Conservation (phyloP, 177 flowering plant species). For the Vitis hybrid region DNA sequence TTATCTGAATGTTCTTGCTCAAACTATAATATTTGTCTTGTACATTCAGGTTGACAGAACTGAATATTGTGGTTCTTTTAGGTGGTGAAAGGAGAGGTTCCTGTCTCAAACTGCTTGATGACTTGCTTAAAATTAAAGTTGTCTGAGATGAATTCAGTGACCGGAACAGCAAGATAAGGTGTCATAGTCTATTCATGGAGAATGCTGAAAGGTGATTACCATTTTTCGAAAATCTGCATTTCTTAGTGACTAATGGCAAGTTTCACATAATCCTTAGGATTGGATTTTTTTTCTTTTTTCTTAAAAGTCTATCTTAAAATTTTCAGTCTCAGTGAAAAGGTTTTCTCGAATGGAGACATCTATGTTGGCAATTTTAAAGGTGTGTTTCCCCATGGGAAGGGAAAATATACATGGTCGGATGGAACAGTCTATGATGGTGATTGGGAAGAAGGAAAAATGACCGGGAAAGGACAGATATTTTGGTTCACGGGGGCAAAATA, state of each 20-base stretch:
- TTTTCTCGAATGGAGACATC: slow-evolving; percentile 68
- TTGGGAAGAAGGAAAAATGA: slow-evolving; percentile 86
- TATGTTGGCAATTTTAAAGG: slow-evolving; percentile 62
- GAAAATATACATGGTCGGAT: slow-evolving; percentile 81
- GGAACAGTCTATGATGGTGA: slow-evolving; percentile 82
- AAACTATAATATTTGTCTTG: not conserved
- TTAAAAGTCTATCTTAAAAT: not conserved
- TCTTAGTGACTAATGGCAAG: not conserved
- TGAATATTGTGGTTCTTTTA: not conserved
- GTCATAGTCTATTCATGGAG: slow-evolving; percentile 12
- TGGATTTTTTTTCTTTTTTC: not conserved
- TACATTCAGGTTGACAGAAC: not conserved
- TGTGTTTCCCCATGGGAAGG: slow-evolving; percentile 71
- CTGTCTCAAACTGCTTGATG: slow-evolving; percentile 1
- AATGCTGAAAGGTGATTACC: slow-evolving; percentile 20
- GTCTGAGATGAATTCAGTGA: not conserved
- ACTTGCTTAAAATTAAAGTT: slow-evolving; percentile 1
- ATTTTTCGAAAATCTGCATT: not conserved
- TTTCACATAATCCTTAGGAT: not conserved
- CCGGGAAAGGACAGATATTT: slow-evolving; percentile 66
- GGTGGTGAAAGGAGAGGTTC: not conserved
- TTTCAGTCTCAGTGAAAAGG: slow-evolving; percentile 37
- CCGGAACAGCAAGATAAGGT: not conserved
- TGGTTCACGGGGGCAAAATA: slow-evolving; percentile 81
- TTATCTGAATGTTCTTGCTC: not conserved